Base-by-base conservation (phyloP, 1,139 yeast genomes). In the Debaryomycetaceae sp. region DNA sequence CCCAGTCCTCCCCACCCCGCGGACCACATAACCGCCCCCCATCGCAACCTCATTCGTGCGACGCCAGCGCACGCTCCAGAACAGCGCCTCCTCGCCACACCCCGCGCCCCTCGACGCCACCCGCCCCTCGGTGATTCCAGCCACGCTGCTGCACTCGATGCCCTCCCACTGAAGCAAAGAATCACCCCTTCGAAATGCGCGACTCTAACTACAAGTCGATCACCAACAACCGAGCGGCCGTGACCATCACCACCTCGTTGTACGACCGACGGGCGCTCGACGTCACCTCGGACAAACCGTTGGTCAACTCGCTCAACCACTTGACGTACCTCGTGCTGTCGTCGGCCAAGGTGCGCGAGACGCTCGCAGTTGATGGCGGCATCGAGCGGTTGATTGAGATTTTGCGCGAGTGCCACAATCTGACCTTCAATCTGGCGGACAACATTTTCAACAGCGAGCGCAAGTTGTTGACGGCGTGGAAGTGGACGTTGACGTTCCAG, bases 401-500 rank as follows among this genome's bases (percentile, higher is more conserved):
- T 26, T 64, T 91, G 35, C 85, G 84, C 49, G 94, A 83, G 46
- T 88, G 96, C 49, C 76, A 73, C 40, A 59, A 62, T 38, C 48
- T 58, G 34, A 51, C 59, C 6, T 57, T 50, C 42, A 54, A 49
- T 37, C 38, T 50, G 25, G 49, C 43, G 30, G 69, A 63, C 34
- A 56, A 49, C 43, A 58, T 74, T 18, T 69, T 70, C 32, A 61
- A 60, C 36, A 55, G 60, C 29, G 77, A 71, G 36, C 61, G 60
- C 40, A 72, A 71, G 39, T 69, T 81, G 16, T 61, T 84, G 36
- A 71, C 79, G 12, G 91, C 95, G 1, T 89, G 96, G 96, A 91
- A 89, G 58, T 91, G 98, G 98, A 85, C 95, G 5, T 62, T 91
- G 37, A 86, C 96, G 0, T 79, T 91, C 50, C 97, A 91, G 58